These are phyloP conservation scores for Neonectria sp. DNA, from an alignment of 2,329 filamentous ascomycete species.

Conservation along the genomic window DNA sequence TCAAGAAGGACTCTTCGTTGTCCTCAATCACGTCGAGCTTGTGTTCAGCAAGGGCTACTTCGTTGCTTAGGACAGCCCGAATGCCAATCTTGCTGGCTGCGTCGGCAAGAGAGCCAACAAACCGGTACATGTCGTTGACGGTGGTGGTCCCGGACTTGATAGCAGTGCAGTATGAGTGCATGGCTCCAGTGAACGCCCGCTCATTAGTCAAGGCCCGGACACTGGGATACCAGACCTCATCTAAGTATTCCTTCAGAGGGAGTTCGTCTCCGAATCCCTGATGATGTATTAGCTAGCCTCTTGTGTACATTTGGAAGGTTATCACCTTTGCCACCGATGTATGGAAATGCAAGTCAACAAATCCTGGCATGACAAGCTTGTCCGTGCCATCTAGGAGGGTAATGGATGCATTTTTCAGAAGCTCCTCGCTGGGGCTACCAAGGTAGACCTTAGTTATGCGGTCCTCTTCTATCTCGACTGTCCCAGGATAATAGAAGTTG, in stretches of 20 bases:
- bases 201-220: constrained; percentile 21
- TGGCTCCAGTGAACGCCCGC: constrained; percentile 18
- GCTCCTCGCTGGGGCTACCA: constrained; percentile 7
- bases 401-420: not conserved
- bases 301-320: no score
- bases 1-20: constrained; percentile 16
- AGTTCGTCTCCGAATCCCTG: constrained; percentile 27
- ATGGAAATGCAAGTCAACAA: constrained; percentile 26
- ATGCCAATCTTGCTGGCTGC: constrained; percentile 28
- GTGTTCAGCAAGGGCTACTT: constrained; percentile 24
- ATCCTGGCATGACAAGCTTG: constrained; percentile 22
- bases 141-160: constrained; percentile 30
- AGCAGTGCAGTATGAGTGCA: constrained; percentile 31
- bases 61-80: constrained; percentile 27
- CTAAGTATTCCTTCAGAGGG: constrained; percentile 22
- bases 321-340: constrained; percentile 20
- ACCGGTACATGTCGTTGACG: constrained; percentile 33
- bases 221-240: constrained; percentile 25
- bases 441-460: constrained; percentile 12
- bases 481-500: constrained; percentile 17
- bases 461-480: constrained; percentile 12
- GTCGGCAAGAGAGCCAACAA: constrained; percentile 27
- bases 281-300: not conserved
- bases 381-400: constrained; percentile 18
- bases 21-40: constrained; percentile 25